These are phyloP conservation scores for Mytilinidion resinicola DNA, from an alignment of 495 filamentous ascomycete species.

Conservation along the genomic window DNA sequence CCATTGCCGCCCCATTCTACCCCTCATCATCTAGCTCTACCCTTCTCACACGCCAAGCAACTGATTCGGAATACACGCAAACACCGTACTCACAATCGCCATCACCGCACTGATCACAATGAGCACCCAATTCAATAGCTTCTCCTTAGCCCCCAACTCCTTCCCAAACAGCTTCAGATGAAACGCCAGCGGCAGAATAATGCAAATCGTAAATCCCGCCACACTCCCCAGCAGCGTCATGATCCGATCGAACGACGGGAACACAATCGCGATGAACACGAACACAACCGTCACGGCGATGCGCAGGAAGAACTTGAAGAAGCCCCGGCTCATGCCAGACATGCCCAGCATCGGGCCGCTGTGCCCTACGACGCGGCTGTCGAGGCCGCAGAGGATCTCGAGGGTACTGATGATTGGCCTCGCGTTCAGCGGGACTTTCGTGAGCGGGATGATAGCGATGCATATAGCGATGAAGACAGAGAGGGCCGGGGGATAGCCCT, in stretches of 20 bases:
- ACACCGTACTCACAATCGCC: constrained; percentile 73
- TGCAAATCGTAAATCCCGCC: constrained; percentile 91
- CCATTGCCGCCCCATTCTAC: not conserved
- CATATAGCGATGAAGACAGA: constrained; percentile 74
- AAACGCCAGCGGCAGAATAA: constrained; percentile 77
- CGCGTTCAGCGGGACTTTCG: constrained; percentile 88
- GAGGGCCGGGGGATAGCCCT: constrained; percentile 67
- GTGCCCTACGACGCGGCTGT: constrained; percentile 47
- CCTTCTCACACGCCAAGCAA: constrained; percentile 20
- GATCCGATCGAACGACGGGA: constrained; percentile 85
- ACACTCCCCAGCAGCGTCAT: constrained; percentile 89
- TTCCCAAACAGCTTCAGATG: constrained; percentile 88
- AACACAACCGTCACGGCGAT: constrained; percentile 53
- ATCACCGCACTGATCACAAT: constrained; percentile 62
- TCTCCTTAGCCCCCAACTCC: constrained; percentile 62
- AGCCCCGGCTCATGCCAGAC: constrained; percentile 50
- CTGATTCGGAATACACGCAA: constrained; percentile 78
- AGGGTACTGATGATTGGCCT: constrained; percentile 80
- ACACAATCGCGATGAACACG: constrained; percentile 65
- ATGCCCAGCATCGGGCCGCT: constrained; percentile 44
- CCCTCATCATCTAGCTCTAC: not conserved
- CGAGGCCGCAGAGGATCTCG: constrained; percentile 72
- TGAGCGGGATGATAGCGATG: constrained; percentile 87
- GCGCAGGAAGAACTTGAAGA: constrained; percentile 56
- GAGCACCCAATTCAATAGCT: constrained; percentile 59